These are phyloP conservation scores for Akebia trifoliata DNA, from an alignment of 164 flowering plant genomes.

Conservation along the genomic window DNA sequence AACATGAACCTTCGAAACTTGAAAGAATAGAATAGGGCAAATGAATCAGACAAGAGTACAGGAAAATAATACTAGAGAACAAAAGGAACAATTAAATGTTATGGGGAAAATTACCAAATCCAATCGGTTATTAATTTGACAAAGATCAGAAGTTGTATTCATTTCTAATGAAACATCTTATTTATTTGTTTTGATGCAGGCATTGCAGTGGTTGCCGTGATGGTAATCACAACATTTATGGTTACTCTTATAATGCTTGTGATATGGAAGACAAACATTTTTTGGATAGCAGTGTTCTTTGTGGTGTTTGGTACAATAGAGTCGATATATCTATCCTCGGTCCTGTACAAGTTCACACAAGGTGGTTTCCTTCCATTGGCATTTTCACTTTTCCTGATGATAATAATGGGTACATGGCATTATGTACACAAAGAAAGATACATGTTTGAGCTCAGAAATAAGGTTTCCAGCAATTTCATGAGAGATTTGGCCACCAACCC, in stretches of 20 bases:
- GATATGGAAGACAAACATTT: constrained; percentile 58
- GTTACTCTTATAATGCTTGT: constrained; percentile 58
- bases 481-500: constrained; percentile 34
- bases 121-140: too few species aligned
- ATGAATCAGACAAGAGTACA: too few species aligned
- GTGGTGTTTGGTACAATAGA: constrained; percentile 31
- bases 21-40: too few species aligned
- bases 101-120: too few species aligned
- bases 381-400: constrained; percentile 42
- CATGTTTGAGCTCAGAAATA: constrained; percentile 57
- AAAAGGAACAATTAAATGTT: too few species aligned
- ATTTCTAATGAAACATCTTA: too few species aligned
- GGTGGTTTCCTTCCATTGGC: constrained; percentile 71
- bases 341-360: constrained; percentile 44
- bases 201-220: constrained; percentile 67
- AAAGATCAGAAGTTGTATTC: too few species aligned
- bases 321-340: constrained; percentile 39
- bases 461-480: constrained; percentile 42
- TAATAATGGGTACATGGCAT: constrained; percentile 62
- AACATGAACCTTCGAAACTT: too few species aligned
- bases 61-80: too few species aligned
- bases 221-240: constrained; percentile 57
- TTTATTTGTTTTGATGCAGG: too few species aligned
- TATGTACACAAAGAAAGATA: constrained; percentile 48
- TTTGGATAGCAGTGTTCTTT: constrained; percentile 37